Percentiles rank a stretch among this genome's conserved stretches.
These are phyloP conservation scores for Salix exigua DNA, from an alignment of 345 rosid species.

Conservation along the genomic window DNA sequence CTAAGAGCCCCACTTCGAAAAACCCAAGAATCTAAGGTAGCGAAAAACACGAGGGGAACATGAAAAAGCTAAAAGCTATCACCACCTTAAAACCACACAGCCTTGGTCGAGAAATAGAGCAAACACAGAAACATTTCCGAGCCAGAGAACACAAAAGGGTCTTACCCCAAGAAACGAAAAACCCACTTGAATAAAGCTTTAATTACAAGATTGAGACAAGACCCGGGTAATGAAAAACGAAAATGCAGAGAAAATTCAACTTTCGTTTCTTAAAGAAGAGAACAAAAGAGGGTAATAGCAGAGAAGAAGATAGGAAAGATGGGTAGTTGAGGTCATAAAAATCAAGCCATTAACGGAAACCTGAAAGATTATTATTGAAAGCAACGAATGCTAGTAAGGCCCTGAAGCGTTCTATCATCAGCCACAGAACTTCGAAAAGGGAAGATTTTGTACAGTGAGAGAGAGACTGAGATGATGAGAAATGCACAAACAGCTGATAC, in stretches of 20 bases:
- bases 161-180: background rate
- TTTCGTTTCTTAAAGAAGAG: background rate
- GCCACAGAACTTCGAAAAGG: background rate
- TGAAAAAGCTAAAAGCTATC: background rate
- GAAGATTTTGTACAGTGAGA: background rate
- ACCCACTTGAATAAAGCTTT: background rate
- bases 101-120: background rate
- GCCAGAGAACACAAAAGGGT: background rate
- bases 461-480: conserved; percentile 2
- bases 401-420: background rate
- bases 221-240: background rate
- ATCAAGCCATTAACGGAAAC: conserved; percentile 8
- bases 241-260: background rate
- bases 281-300: background rate
- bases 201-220: background rate
- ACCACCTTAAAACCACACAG: background rate
- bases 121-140: background rate
- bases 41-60: background rate
- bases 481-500: background rate
- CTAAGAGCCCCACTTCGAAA: background rate
- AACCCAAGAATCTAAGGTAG: background rate
- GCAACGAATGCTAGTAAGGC: conserved; percentile 3
- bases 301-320: background rate
- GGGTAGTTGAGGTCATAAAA: conserved; percentile 11
- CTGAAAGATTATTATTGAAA: background rate